A percentile compares a stretch with the other conserved stretches of the same genome.
These are phyloP conservation scores for Penicillium subrubescens DNA, from an alignment of 495 filamentous ascomycete genomes.

Conservation along the genomic window DNA sequence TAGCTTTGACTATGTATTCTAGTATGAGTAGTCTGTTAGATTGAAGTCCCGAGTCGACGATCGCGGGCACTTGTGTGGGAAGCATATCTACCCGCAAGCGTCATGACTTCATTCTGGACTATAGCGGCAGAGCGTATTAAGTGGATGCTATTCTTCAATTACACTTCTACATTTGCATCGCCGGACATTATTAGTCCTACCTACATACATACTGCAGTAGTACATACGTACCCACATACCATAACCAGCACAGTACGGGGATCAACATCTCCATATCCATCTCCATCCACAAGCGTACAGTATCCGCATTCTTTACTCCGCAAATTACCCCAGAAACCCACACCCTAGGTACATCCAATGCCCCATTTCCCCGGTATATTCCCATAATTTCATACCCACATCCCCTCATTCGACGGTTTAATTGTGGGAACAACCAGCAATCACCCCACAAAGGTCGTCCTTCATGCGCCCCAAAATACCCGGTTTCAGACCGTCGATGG, in stretches of 20 bases:
- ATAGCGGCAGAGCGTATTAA: not conserved
- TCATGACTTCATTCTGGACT: not conserved
- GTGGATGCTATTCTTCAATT: not conserved
- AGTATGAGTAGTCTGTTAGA: not conserved
- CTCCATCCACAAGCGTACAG: not conserved
- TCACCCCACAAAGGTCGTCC: no score
- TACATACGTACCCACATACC: not conserved
- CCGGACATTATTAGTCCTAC: not conserved
- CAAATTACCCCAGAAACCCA: not conserved
- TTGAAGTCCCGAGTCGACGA: not conserved
- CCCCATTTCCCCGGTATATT: not conserved
- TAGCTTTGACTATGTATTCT: not conserved
- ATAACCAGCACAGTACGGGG: not conserved
- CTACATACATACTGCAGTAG: not conserved
- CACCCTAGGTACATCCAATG: no score
- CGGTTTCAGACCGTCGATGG: not conserved
- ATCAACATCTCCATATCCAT: not conserved
- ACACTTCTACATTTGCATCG: not conserved
- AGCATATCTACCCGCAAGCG: constrained; percentile 1
- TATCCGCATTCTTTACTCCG: not conserved
- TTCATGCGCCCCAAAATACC: not conserved
- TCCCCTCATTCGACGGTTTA: not conserved
- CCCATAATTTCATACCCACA: not conserved
- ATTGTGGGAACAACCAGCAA: not conserved
- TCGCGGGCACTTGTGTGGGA: constrained; percentile 3